These are phyloP conservation scores for Aspergillus sp. DNA, from an alignment of 2,329 filamentous ascomycete genomes.

Conservation along the genomic window DNA sequence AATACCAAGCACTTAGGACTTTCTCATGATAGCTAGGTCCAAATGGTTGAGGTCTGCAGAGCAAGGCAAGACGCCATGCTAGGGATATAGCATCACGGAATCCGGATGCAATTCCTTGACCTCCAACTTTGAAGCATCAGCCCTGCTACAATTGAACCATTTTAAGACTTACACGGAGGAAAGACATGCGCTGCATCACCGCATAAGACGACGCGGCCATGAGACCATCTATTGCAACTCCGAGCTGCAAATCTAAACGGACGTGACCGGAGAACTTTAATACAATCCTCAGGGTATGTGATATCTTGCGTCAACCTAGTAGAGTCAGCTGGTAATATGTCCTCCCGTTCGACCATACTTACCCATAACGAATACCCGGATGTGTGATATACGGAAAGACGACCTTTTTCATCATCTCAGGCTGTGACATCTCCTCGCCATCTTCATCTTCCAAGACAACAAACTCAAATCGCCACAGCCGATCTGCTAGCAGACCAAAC, in stretches of 20 bases:
- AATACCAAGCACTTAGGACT: constrained; percentile 28
- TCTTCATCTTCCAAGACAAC: constrained; percentile 29
- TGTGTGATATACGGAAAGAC: constrained; percentile 24
- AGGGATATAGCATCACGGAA: constrained; percentile 35
- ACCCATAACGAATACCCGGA: constrained; percentile 18
- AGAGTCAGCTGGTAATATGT: constrained; percentile 2
- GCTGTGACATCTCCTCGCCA: constrained; percentile 21
- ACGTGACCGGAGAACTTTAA: constrained; percentile 41
- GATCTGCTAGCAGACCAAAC: constrained; percentile 37
- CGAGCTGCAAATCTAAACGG: constrained; percentile 44
- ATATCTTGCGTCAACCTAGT: constrained; percentile 22
- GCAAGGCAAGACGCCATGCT: constrained; percentile 32
- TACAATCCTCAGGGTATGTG: constrained; percentile 42
- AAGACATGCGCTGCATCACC: constrained; percentile 52
- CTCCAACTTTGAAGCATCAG: constrained; percentile 25
- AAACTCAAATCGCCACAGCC: constrained; percentile 36
- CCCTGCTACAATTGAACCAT: background rate
- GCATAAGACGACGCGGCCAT: constrained; percentile 38
- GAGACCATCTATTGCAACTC: constrained; percentile 45
- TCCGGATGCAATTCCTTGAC: constrained; percentile 39
- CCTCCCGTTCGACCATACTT: background rate
- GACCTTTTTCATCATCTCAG: constrained; percentile 13
- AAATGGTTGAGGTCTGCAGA: constrained; percentile 13
- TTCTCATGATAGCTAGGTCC: constrained; percentile 12
- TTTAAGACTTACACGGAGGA: constrained; percentile 37